A percentile compares a stretch with the other conserved stretches of the same genome.
phyloP scores from a whole-genome alignment of 2,329 filamentous ascomycete genomes.

The Neopestalotiopsis clavispora region DNA sequence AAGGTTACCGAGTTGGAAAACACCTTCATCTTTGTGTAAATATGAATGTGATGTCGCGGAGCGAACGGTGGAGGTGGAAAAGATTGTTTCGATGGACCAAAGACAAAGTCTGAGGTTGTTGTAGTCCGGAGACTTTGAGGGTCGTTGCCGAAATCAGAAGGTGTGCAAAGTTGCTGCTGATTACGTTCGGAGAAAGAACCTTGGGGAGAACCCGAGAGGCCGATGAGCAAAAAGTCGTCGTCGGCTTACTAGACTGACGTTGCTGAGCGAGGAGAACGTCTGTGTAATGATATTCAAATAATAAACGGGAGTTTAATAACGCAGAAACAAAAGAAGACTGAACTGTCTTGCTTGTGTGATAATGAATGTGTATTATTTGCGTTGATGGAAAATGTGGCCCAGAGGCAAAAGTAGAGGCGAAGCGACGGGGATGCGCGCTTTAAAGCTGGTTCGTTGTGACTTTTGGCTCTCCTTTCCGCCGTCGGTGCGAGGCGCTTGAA shows the following conservation, averaged over 20 bases:
- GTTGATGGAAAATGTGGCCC: slow-evolving; percentile 1
- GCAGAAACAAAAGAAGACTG: neutral
- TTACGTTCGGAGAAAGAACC: neutral
- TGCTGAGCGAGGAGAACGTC: neutral
- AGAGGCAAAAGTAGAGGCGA: slow-evolving; percentile 2
- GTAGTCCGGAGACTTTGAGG: neutral
- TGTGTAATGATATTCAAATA: neutral
- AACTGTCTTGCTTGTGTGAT: slow-evolving; percentile 7
- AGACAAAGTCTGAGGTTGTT: neutral
- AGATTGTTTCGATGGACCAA: neutral
- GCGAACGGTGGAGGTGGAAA: neutral
- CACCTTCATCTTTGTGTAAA: slow-evolving; percentile 77
- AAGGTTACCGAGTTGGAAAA: slow-evolving; percentile 90
- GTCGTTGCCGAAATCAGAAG: neutral
- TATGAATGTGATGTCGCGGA: neutral
- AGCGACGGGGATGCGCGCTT: slow-evolving; percentile 15
- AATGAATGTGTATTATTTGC: slow-evolving; percentile 12
- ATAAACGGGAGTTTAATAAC: neutral
- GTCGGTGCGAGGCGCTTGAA: slow-evolving; percentile 3
- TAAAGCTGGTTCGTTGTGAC: neutral
- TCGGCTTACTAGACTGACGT: neutral
- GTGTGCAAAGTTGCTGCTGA: slow-evolving; percentile 1
- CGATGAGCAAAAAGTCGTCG: neutral
- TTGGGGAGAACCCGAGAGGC: neutral
- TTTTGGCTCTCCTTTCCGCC: slow-evolving; percentile 6